These are phyloP conservation scores for Candolleomyces efflorescens DNA, from an alignment of 768 basidiomycete genomes.

Conservation along the genomic window DNA sequence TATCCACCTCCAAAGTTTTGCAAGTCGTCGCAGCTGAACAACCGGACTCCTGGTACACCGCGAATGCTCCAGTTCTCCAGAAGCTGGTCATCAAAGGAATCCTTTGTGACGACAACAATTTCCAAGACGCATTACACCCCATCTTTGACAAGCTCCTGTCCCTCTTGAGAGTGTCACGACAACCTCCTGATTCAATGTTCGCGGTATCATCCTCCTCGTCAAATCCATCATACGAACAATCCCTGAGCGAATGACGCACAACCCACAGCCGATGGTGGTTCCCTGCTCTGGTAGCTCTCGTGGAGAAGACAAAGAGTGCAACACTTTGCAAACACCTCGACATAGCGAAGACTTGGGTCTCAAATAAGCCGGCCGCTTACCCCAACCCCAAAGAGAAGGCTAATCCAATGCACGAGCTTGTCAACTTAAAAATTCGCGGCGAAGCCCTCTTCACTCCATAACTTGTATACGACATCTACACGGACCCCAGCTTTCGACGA, in stretches of 20 bases:
- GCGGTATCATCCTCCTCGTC: constrained; percentile 82
- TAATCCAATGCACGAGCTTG: constrained; percentile 83
- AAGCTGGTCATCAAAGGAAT: constrained; percentile 87
- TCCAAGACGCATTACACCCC: constrained; percentile 80
- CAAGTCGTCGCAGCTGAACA: constrained; percentile 83
- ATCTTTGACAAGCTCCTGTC: constrained; percentile 78
- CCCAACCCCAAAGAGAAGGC: constrained; percentile 97
- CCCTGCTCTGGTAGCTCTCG: constrained; percentile 70
- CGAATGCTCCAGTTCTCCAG: constrained; percentile 69
- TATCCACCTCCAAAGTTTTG: constrained; percentile 83
- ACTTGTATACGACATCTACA: constrained; percentile 93
- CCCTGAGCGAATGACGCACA: constrained; percentile 76
- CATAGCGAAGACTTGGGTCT: constrained; percentile 85
- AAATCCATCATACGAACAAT: constrained; percentile 77
- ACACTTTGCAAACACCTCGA: constrained; percentile 82
- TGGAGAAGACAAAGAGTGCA: constrained; percentile 84
- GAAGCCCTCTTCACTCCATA: constrained; percentile 81
- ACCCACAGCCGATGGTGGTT: constrained; percentile 67
- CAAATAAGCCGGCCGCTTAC: constrained; percentile 77
- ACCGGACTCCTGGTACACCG: constrained; percentile 73
- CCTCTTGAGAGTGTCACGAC: constrained; percentile 80
- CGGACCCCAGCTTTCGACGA: constrained; percentile 75
- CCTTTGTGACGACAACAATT: constrained; percentile 67
- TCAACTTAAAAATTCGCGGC: constrained; percentile 70
- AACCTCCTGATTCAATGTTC: constrained; percentile 48